Conservation (phyloP, 2,329 filamentous ascomycete species). For the Dactylonectria macrodidyma region DNA sequence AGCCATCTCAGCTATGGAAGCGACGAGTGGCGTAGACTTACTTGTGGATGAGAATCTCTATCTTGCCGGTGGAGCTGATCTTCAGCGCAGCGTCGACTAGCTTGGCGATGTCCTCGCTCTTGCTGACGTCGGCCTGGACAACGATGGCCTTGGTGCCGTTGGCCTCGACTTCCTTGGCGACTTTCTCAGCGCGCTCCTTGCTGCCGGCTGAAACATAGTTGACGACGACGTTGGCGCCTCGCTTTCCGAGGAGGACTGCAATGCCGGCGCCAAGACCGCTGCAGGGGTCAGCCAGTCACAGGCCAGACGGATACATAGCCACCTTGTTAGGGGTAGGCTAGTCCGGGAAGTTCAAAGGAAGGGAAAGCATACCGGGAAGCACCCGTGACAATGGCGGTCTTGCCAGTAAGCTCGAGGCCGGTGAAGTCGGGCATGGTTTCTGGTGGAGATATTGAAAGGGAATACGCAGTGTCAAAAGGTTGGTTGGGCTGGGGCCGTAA, state of each 20-base stretch:
- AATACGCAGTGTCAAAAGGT: too few relatives aligned
- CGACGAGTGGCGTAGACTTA: constrained; percentile 9
- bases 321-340: not conserved
- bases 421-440: constrained; percentile 29
- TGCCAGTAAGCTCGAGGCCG: constrained; percentile 43
- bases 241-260: constrained; percentile 28
- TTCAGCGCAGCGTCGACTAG: constrained; percentile 36
- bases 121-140: constrained; percentile 37
- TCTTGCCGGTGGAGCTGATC: constrained; percentile 39
- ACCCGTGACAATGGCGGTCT: constrained; percentile 44
- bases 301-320: not conserved
- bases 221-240: constrained; percentile 42
- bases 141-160: constrained; percentile 31
- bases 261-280: constrained; percentile 40
- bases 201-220: constrained; percentile 39
- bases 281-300: not conserved
- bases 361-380: constrained; percentile 29
- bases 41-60: constrained; percentile 46
- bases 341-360: not conserved
- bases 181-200: constrained; percentile 29
- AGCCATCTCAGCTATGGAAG: too few relatives aligned
- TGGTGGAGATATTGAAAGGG: too few relatives aligned
- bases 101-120: constrained; percentile 31
- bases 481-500: too few relatives aligned
- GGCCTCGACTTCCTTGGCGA: constrained; percentile 32